Conservation (phyloP, 2,329 filamentous ascomycete species). For the Fulvia fulva region DNA sequence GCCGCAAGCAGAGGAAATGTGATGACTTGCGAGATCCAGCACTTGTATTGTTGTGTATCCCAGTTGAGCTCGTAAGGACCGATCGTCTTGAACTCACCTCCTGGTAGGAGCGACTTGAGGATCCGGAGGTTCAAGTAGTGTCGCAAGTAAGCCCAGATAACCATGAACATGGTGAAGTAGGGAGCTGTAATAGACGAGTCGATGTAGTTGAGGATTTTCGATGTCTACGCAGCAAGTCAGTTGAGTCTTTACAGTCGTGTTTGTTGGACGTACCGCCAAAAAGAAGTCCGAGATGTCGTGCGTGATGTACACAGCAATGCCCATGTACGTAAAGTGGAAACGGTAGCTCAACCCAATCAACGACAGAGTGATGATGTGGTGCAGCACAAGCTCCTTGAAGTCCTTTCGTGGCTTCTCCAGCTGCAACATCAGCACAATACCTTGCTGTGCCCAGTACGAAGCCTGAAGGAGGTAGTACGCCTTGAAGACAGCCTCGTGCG, state of each 20-base stretch:
- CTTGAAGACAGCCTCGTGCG: conserved; percentile 79
- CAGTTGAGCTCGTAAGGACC: conserved; percentile 74
- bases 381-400: conserved; percentile 86
- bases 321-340: conserved; percentile 96
- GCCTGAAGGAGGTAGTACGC: conserved; percentile 95
- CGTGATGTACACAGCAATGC: conserved; percentile 87
- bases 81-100: conserved; percentile 63
- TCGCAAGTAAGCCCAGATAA: conserved; percentile 82
- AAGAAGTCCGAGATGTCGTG: conserved; percentile 96
- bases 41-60: conserved; percentile 74
- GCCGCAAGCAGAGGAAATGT: conserved; percentile 60
- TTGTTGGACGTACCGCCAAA: conserved; percentile 65
- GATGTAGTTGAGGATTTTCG: conserved; percentile 88
- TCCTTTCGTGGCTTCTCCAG: conserved; percentile 93
- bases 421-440: conserved; percentile 78
- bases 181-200: conserved; percentile 73
- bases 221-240: conserved; percentile 55
- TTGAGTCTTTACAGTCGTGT: neutral
- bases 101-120: conserved; percentile 67
- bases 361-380: conserved; percentile 83
- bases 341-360: conserved; percentile 85
- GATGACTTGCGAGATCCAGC: conserved; percentile 64
- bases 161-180: conserved; percentile 80
- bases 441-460: conserved; percentile 93
- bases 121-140: conserved; percentile 80